These are phyloP conservation scores for Naganishia onofrii DNA, from an alignment of 768 basidiomycete species.

Conservation along the genomic window DNA sequence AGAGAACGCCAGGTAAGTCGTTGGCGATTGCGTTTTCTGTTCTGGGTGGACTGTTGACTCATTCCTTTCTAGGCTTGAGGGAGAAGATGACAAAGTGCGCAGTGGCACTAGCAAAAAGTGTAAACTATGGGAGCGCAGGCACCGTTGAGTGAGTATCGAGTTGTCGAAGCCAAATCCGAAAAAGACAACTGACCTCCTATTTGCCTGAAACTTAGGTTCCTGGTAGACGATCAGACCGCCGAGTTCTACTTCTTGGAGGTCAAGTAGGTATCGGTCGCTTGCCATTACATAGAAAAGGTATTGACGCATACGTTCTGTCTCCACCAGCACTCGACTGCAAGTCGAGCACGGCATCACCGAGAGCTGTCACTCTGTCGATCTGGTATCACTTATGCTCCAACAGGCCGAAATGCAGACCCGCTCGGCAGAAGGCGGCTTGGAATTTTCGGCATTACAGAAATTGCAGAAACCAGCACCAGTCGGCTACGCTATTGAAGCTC, in stretches of 20 bases:
- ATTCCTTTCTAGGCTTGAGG: conserved; percentile 53
- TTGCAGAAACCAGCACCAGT: conserved; percentile 31
- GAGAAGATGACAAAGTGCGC: conserved; percentile 61
- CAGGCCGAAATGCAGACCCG: conserved; percentile 54
- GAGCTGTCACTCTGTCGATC: conserved; percentile 59
- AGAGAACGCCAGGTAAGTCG: conserved; percentile 55
- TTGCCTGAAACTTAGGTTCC: conserved; percentile 26
- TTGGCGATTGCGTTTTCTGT: background rate
- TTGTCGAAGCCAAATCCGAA: conserved; percentile 50
- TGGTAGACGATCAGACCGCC: conserved; percentile 52
- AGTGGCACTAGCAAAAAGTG: conserved; percentile 56
- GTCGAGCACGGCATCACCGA: conserved; percentile 71
- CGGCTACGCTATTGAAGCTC: conserved; percentile 59
- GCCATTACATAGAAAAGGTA: no score
- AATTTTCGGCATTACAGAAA: conserved; percentile 8
- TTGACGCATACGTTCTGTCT: background rate
- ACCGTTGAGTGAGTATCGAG: conserved; percentile 65
- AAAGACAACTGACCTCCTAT: background rate
- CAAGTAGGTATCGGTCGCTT: conserved; percentile 53
- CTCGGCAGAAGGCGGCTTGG: conserved; percentile 29
- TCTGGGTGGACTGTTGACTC: background rate
- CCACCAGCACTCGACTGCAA: conserved; percentile 45
- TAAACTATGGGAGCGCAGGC: conserved; percentile 63
- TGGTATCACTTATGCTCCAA: conserved; percentile 65
- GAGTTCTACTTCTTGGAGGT: conserved; percentile 69